phyloP scores from a whole-genome alignment of 768 basidiomycete species.

The Tylopilus subfusipes region DNA sequence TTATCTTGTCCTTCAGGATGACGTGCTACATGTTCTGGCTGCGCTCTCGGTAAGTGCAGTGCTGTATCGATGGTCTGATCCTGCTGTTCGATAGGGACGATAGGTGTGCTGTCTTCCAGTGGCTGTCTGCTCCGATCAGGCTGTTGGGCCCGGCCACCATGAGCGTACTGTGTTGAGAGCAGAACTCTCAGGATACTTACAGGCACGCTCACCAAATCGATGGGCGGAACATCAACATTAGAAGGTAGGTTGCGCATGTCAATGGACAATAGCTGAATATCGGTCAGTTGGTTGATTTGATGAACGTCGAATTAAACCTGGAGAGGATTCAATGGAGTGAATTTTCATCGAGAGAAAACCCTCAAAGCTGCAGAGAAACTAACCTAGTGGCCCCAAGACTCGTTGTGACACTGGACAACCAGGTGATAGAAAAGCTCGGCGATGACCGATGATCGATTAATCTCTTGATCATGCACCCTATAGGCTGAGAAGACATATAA shows the following conservation, averaged over 20 bases:
- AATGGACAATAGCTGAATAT: background rate
- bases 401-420: too few relatives aligned
- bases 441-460: too few relatives aligned
- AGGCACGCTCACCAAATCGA: background rate
- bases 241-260: background rate
- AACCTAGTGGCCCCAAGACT: too few relatives aligned
- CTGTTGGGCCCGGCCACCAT: background rate
- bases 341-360: too few relatives aligned
- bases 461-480: too few relatives aligned
- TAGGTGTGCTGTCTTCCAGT: background rate
- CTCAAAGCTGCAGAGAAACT: too few relatives aligned
- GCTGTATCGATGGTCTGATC: background rate
- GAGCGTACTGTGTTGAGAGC: background rate
- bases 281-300: too few relatives aligned
- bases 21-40: background rate
- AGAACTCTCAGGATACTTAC: background rate
- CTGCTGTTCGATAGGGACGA: background rate
- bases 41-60: background rate
- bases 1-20: background rate
- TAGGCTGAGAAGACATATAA: too few relatives aligned
- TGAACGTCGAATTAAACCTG: too few relatives aligned
- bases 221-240: background rate
- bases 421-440: too few relatives aligned
- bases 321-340: background rate
- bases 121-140: background rate